Percentiles rank a stretch among this genome's conserved stretches.
phyloP scores from a whole-genome alignment of 1,139 yeast species.

The Hanseniaspora gamundiae region DNA sequence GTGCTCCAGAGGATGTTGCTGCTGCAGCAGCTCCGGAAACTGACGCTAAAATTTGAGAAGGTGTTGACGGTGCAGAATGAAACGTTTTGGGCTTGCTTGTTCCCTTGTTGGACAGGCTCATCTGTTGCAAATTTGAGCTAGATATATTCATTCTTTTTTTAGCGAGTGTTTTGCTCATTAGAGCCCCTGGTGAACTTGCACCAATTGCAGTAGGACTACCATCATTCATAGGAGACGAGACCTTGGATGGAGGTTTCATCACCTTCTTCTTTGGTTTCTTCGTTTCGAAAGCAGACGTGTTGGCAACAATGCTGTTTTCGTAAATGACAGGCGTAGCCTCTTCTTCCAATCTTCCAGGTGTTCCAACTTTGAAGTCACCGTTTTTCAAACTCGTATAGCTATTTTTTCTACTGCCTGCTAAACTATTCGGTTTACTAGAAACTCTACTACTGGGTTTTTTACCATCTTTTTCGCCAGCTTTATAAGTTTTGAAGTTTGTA shows the following conservation, averaged over 20 bases:
- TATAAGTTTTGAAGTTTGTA: too few relatives aligned
- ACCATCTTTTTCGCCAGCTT: background rate
- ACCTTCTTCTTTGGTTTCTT: background rate
- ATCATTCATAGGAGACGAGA: background rate
- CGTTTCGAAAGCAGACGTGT: background rate
- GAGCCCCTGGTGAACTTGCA: background rate
- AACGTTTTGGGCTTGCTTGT: background rate
- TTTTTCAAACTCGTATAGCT: background rate
- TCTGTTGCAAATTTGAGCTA: slow-evolving; percentile 23
- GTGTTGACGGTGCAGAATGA: background rate
- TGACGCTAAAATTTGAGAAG: background rate
- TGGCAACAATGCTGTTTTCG: background rate
- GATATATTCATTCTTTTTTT: background rate
- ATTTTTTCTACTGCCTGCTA: background rate
- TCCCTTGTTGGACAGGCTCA: background rate
- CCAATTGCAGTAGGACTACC: background rate
- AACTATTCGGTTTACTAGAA: too few relatives aligned
- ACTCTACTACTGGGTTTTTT: background rate
- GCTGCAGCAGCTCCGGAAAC: too few relatives aligned
- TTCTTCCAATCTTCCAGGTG: slow-evolving; percentile 10
- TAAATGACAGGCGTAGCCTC: slow-evolving; percentile 1
- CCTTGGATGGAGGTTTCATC: background rate
- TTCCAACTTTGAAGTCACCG: background rate
- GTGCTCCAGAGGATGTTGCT: too few relatives aligned
- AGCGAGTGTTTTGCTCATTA: background rate